phyloP scores from a whole-genome alignment of 768 basidiomycete species.

The Trametes cinnabarina region DNA sequence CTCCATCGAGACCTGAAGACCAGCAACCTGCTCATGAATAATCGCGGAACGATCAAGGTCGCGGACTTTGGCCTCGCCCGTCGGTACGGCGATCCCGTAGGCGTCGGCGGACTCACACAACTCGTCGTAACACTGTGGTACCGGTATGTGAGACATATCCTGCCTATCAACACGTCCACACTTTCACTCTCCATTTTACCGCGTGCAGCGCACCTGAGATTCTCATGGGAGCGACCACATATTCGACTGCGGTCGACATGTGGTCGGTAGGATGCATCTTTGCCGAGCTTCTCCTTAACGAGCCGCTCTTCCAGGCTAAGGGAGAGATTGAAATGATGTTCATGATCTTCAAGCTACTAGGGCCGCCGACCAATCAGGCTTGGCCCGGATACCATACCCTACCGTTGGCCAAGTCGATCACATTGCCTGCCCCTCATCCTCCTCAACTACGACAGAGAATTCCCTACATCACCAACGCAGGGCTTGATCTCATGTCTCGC shows the following conservation, averaged over 20 bases:
- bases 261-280: conserved; percentile 99
- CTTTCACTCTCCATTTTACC: conserved; percentile 16
- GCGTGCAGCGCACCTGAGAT: conserved; percentile 85
- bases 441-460: conserved; percentile 83
- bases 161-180: conserved; percentile 11
- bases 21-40: conserved; percentile 97
- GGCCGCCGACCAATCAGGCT: conserved; percentile 79
- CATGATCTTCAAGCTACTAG: conserved; percentile 94
- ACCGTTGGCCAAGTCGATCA: conserved; percentile 79
- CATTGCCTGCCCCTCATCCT: conserved; percentile 69
- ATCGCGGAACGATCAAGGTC: conserved; percentile 96
- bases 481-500: conserved; percentile 79
- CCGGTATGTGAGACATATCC: conserved; percentile 52
- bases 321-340: conserved; percentile 88
- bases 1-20: conserved; percentile 97
- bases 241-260: conserved; percentile 94
- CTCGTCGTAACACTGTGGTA: conserved; percentile 99
- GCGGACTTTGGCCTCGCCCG: conserved; percentile 97
- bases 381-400: conserved; percentile 86
- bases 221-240: conserved; percentile 86
- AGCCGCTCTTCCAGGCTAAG: conserved; percentile 97
- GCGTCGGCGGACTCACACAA: conserved; percentile 96
- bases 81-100: conserved; percentile 94
- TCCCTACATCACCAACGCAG: conserved; percentile 76
- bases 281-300: conserved; percentile 90